A percentile compares a stretch with the other conserved stretches of the same genome.
Evolutionary conservation across 176 grass and related monocot species (phyloP).

Genomic region (Aegilops speltoides): DNA sequence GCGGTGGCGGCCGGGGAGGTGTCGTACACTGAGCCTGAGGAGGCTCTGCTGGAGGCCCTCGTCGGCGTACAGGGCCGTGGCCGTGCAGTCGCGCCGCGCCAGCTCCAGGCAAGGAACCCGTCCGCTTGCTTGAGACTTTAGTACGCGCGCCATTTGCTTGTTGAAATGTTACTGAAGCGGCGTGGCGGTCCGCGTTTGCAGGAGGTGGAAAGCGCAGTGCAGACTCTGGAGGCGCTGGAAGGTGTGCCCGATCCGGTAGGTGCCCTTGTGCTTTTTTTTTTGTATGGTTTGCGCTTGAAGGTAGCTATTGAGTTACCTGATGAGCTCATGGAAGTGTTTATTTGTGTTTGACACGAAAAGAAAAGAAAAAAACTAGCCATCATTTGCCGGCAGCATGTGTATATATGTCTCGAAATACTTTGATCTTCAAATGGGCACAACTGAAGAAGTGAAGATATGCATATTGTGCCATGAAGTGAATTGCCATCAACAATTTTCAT

Average conservation of each 20-base stretch:
- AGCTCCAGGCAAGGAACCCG: constrained; percentile 55
- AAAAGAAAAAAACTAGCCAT: background rate
- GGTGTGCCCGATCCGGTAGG: constrained; percentile 78
- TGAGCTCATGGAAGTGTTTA: background rate
- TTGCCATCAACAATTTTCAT: background rate
- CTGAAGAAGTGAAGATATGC: background rate
- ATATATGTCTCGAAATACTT: background rate
- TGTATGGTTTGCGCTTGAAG: background rate
- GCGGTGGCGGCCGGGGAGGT: constrained; percentile 2
- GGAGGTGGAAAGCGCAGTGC: constrained; percentile 73
- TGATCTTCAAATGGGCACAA: background rate
- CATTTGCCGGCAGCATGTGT: background rate
- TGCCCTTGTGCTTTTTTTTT: background rate
- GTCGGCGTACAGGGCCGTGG: constrained; percentile 81
- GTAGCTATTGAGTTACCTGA: background rate
- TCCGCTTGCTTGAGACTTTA: background rate
- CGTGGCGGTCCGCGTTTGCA: constrained; percentile 1
- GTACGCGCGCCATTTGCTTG: background rate
- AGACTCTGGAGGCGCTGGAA: constrained; percentile 58
- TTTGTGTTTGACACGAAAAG: background rate
- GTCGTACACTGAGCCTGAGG: constrained; percentile 55
- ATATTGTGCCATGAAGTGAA: background rate
- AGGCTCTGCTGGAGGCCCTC: constrained; percentile 67
- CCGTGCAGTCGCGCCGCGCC: constrained; percentile 57
- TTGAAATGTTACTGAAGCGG: constrained; percentile 11